phyloP scores from a whole-genome alignment of 805 yeast genomes.

The Saccharomycopsis sp. region DNA sequence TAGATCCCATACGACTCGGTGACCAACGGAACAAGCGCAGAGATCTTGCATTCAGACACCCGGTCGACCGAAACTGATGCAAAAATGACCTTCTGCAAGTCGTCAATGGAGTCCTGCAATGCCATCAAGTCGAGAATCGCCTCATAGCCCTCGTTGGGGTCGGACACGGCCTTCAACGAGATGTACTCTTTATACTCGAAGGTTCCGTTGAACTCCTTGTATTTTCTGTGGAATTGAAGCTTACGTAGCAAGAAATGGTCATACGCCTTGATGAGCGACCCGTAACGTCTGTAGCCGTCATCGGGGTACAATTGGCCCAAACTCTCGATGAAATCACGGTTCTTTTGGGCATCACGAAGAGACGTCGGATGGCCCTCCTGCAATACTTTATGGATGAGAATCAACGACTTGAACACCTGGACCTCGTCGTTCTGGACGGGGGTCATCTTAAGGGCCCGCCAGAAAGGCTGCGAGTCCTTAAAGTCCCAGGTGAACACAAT shows the following conservation, averaged over 20 bases:
- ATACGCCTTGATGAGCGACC: slow-evolving; percentile 71
- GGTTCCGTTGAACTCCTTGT: slow-evolving; percentile 88
- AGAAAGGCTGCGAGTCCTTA: slow-evolving; percentile 72
- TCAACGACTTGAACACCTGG: slow-evolving; percentile 79
- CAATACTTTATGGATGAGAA: slow-evolving; percentile 82
- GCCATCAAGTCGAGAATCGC: slow-evolving; percentile 79
- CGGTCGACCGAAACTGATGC: slow-evolving; percentile 57
- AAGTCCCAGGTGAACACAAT: slow-evolving; percentile 97
- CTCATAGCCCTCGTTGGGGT: slow-evolving; percentile 94
- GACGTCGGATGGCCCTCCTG: slow-evolving; percentile 96
- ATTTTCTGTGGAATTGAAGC: slow-evolving; percentile 73
- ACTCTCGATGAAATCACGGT: slow-evolving; percentile 70
- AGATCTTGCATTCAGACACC: slow-evolving; percentile 64
- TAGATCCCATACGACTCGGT: slow-evolving; percentile 91
- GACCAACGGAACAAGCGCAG: slow-evolving; percentile 84
- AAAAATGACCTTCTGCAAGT: slow-evolving; percentile 68
- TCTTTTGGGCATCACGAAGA: slow-evolving; percentile 70
- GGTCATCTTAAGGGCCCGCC: slow-evolving; percentile 73
- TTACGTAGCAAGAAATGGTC: slow-evolving; percentile 63
- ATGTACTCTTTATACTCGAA: slow-evolving; percentile 95
- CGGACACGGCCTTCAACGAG: slow-evolving; percentile 77
- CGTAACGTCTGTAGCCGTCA: slow-evolving; percentile 48
- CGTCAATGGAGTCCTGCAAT: slow-evolving; percentile 77
- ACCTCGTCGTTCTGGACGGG: slow-evolving; percentile 80
- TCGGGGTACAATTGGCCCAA: slow-evolving; percentile 47